Conservation (phyloP, 176 grass and related monocot genomes). For the Oryza punctata region DNA sequence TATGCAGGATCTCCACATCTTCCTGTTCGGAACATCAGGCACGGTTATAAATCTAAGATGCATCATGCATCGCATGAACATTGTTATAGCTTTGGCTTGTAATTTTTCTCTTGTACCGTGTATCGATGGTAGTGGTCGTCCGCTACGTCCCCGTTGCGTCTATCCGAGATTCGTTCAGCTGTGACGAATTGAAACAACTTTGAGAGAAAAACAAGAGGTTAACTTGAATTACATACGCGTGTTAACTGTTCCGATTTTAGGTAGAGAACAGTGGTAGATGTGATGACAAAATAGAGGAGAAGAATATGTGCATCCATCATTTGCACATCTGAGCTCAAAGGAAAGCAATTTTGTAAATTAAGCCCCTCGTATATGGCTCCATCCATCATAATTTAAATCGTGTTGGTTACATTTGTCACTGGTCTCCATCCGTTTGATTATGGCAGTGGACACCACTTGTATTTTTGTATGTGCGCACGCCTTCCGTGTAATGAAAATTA, state of each 20-base stretch:
- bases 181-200: neutral
- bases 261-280: neutral
- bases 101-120: slow-evolving; percentile 28
- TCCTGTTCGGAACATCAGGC: slow-evolving; percentile 27
- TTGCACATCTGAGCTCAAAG: neutral
- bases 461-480: too few relatives aligned
- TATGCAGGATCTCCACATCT: slow-evolving; percentile 44
- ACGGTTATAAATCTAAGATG: neutral
- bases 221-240: neutral
- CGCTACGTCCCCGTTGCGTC: slow-evolving; percentile 41
- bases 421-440: too few relatives aligned
- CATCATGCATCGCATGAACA: neutral
- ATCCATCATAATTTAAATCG: too few relatives aligned
- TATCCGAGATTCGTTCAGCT: slow-evolving; percentile 30
- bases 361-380: too few relatives aligned
- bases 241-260: neutral
- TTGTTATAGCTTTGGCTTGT: neutral
- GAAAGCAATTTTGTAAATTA: neutral
- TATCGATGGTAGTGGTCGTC: slow-evolving; percentile 60
- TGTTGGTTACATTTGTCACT: too few relatives aligned
- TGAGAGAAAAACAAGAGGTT: neutral
- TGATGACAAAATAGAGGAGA: neutral
- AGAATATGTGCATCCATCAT: neutral
- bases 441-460: too few relatives aligned
- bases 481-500: too few relatives aligned